Conservation (phyloP, 257 asterid species). For the Nicotiana undulata region DNA sequence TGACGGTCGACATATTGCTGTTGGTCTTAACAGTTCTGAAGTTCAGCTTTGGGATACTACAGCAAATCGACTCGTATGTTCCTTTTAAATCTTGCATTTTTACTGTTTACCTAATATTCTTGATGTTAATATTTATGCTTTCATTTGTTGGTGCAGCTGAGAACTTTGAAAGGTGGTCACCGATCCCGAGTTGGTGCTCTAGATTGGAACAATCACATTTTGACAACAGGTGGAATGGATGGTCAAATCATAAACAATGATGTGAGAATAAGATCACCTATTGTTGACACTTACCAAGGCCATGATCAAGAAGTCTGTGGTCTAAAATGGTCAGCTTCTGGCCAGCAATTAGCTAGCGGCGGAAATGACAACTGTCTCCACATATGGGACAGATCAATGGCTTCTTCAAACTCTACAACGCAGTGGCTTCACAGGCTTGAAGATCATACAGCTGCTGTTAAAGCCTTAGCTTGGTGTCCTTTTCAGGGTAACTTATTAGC, state of each 20-base stretch:
- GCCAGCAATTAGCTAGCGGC: slow-evolving; percentile 90
- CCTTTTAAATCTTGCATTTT: neutral
- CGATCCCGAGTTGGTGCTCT: slow-evolving; percentile 62
- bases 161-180: slow-evolving; percentile 79
- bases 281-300: slow-evolving; percentile 68
- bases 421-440: slow-evolving; percentile 88
- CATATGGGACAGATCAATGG: slow-evolving; percentile 79
- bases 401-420: slow-evolving; percentile 55
- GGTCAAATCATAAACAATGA: slow-evolving; percentile 75
- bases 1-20: slow-evolving; percentile 72
- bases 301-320: slow-evolving; percentile 97
- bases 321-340: slow-evolving; percentile 86
- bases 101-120: neutral
- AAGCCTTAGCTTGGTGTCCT: slow-evolving; percentile 98
- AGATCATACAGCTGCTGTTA: slow-evolving; percentile 90
- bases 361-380: slow-evolving; percentile 90
- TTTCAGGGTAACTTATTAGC: slow-evolving; percentile 82
- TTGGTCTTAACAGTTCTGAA: slow-evolving; percentile 76
- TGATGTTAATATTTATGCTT: neutral
- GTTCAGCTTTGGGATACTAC: slow-evolving; percentile 95
- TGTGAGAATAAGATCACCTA: slow-evolving; percentile 59
- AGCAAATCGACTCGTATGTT: slow-evolving; percentile 56
- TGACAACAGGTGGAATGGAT: slow-evolving; percentile 97
- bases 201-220: slow-evolving; percentile 86
- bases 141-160: slow-evolving; percentile 42